Evolutionary conservation across 2,329 filamentous ascomycete species (phyloP).

Genomic region (Huntiella decipiens): DNA sequence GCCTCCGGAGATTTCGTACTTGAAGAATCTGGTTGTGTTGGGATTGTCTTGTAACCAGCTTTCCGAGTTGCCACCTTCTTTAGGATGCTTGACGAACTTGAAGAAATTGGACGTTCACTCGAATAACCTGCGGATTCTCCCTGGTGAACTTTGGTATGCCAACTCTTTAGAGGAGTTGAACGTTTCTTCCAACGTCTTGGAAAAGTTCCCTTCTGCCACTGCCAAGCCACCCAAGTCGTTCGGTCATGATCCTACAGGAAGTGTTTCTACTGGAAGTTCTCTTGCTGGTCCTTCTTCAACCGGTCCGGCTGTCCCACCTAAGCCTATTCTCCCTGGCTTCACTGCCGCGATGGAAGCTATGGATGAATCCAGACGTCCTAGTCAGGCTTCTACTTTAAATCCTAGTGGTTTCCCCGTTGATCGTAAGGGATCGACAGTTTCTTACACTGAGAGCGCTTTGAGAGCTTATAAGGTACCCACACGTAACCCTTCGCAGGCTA

Average conservation of each 20-base stretch:
- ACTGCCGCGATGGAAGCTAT: conserved; percentile 60
- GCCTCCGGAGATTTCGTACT: conserved; percentile 64
- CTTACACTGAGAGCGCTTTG: conserved; percentile 51
- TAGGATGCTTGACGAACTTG: conserved; percentile 72
- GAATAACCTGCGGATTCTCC: conserved; percentile 79
- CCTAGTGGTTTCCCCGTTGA: conserved; percentile 59
- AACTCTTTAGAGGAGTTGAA: conserved; percentile 81
- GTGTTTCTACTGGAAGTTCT: background rate
- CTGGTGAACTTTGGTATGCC: conserved; percentile 91
- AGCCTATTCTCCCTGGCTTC: conserved; percentile 33
- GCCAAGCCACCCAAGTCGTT: conserved; percentile 45
- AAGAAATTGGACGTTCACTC: conserved; percentile 74
- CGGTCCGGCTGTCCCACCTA: conserved; percentile 13
- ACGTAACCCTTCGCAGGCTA: conserved; percentile 31
- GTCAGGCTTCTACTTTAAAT: conserved; percentile 56
- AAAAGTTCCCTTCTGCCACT: conserved; percentile 73
- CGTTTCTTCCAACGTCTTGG: conserved; percentile 82
- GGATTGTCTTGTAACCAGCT: conserved; percentile 88
- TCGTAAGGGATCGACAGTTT: conserved; percentile 71
- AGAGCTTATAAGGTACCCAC: conserved; percentile 73
- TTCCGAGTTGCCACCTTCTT: conserved; percentile 64
- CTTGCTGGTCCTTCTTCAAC: conserved; percentile 14
- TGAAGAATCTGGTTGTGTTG: conserved; percentile 71
- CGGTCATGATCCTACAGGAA: conserved; percentile 26
- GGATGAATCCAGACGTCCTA: conserved; percentile 44